Percentiles rank a stretch among this genome's conserved stretches.
Conservation (phyloP, 176 grass and related monocot species). For the Oryza meyeriana region DNA sequence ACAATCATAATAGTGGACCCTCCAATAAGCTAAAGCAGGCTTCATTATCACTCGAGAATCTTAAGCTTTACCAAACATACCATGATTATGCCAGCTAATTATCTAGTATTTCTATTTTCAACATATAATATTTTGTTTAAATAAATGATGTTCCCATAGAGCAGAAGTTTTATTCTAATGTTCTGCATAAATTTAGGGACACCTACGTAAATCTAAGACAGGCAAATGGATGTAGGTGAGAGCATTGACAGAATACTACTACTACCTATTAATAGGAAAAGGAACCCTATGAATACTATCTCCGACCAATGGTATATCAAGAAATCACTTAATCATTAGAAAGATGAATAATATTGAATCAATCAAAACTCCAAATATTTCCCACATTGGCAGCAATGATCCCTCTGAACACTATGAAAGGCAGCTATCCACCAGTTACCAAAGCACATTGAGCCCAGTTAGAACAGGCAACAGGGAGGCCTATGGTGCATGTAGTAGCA, state of each 20-base stretch:
- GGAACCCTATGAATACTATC: background rate
- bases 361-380: background rate
- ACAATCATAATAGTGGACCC: background rate
- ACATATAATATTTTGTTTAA: background rate
- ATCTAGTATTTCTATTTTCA: background rate
- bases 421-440: background rate
- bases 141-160: background rate
- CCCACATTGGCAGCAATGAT: background rate
- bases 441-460: background rate
- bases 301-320: background rate
- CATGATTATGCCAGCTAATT: background rate
- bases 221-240: background rate
- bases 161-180: background rate
- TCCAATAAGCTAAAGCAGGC: background rate
- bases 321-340: background rate
- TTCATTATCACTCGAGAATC: background rate
- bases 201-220: background rate
- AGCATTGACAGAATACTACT: background rate
- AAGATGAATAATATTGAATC: background rate
- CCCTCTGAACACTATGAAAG: background rate
- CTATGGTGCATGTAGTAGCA: background rate
- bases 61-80: background rate
- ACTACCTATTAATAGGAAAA: background rate
- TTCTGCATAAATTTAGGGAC: background rate
- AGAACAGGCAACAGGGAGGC: background rate